phyloP scores from a whole-genome alignment of 352 stramenopile species.

The Phytophthora brassicae region DNA sequence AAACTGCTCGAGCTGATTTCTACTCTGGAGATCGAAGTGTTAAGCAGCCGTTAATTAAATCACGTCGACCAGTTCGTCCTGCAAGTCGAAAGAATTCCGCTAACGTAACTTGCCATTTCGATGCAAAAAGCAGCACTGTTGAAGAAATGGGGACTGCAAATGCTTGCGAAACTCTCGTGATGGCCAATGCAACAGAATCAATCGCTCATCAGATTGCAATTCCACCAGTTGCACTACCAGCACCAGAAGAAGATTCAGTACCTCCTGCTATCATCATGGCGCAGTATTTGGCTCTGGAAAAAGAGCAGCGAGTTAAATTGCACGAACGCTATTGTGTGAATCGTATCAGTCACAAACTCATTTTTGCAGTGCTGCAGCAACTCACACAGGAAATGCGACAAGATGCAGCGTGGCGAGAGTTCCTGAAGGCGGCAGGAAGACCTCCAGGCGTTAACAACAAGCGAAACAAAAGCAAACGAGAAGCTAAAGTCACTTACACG shows the following conservation, averaged over 20 bases:
- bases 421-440: slow-evolving; percentile 35
- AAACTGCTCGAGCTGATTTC: slow-evolving; percentile 18
- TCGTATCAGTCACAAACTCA: slow-evolving; percentile 62
- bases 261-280: slow-evolving; percentile 58
- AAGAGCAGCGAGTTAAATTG: slow-evolving; percentile 50
- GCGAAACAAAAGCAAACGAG: slow-evolving; percentile 28
- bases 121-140: not conserved
- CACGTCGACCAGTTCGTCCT: slow-evolving; percentile 4
- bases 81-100: not conserved
- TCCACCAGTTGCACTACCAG: slow-evolving; percentile 29
- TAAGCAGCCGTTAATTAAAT: slow-evolving; percentile 12
- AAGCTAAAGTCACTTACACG: slow-evolving; percentile 41
- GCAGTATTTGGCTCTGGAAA: slow-evolving; percentile 55
- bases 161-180: slow-evolving; percentile 60
- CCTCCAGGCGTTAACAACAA: slow-evolving; percentile 4
- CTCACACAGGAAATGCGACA: slow-evolving; percentile 65
- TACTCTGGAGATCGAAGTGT: slow-evolving; percentile 9
- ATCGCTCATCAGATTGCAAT: slow-evolving; percentile 58
- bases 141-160: slow-evolving; percentile 4
- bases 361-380: slow-evolving; percentile 61
- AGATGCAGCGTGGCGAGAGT: slow-evolving; percentile 56
- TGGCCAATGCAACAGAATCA: slow-evolving; percentile 51
- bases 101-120: not conserved
- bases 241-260: slow-evolving; percentile 38
- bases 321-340: slow-evolving; percentile 61